Evolutionary conservation across 345 rosid genomes (phyloP).

Genomic region (Brassica juncea): DNA sequence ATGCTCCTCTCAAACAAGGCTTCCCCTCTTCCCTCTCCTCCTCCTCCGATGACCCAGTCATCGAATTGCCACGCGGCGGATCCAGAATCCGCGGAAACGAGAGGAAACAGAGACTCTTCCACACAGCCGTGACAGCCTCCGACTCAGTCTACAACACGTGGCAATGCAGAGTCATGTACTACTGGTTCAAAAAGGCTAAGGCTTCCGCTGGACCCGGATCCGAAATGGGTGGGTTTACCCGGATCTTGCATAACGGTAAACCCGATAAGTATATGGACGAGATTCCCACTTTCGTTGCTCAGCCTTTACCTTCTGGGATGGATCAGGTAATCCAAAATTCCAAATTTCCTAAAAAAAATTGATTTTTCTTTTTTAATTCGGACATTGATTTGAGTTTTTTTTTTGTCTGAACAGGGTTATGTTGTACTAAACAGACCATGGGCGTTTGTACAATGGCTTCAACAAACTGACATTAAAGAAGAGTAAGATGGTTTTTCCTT

Average conservation of each 20-base stretch:
- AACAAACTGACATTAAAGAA: slow-evolving; percentile 79
- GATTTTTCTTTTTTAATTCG: neutral
- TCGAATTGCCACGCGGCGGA: slow-evolving; percentile 69
- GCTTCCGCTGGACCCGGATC: slow-evolving; percentile 60
- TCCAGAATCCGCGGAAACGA: slow-evolving; percentile 31
- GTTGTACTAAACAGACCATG: slow-evolving; percentile 94
- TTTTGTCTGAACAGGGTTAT: slow-evolving; percentile 63
- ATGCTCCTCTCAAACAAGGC: slow-evolving; percentile 81
- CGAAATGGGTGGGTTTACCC: slow-evolving; percentile 93
- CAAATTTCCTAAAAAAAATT: too few species aligned
- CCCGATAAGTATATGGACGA: slow-evolving; percentile 85
- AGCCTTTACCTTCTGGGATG: slow-evolving; percentile 87
- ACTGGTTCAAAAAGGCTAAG: slow-evolving; percentile 90
- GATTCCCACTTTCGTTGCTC: slow-evolving; percentile 96
- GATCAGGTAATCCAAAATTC: slow-evolving; percentile 65
- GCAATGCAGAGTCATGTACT: slow-evolving; percentile 98
- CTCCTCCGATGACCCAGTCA: slow-evolving; percentile 57
- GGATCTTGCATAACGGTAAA: slow-evolving; percentile 94
- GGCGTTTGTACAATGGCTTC: slow-evolving; percentile 99
- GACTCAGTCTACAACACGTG: slow-evolving; percentile 92
- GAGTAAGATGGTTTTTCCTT: slow-evolving; percentile 53
- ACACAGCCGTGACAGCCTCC: slow-evolving; percentile 98
- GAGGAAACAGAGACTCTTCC: slow-evolving; percentile 49
- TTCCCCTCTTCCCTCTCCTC: slow-evolving; percentile 55
- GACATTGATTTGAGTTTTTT: neutral